Base-by-base conservation (phyloP, 192 early-diverging fungal genomes). In the Backusella luteola region DNA sequence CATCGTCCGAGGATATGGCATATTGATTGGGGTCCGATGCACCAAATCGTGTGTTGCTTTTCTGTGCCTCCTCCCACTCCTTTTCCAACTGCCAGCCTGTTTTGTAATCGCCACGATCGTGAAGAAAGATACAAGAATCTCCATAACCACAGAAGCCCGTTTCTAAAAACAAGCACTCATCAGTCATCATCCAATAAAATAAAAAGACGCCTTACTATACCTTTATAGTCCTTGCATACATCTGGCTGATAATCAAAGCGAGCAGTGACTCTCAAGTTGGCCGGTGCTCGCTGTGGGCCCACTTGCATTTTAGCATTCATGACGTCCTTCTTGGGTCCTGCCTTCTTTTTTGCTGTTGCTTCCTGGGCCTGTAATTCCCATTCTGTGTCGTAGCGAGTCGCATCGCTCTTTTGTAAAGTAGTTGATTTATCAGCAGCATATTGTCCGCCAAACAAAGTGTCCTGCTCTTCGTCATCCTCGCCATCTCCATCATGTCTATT, bases 221-320 rank as follows among this genome's bases (percentile, higher is more conserved):
- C 85, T 86, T 98, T 98, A 86, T 98, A 99, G 86, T 99, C 98
- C 84, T 99, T 99, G 88, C 98, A 99, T 34, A 99, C 89, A 75
- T 96, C 96, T 29, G 96, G 96, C 82, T 98, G 95, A 81, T 98
- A 99, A 84, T 99, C 98, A 76, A 99, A 94, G 35, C 94, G 89
- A 56, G 87, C 87, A 26, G 92, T 91, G 5, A 96, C 91, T 72
- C 95, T 89, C 34, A 96, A 88, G 77, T 94, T 91, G 12, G 90
- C 83, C 9, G 89, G 85, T 1, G 89, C 93, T 49, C 86, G 69
- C 53, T 94, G 87, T 7, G 95, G 95, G 19, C 95, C 95, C 8
- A 93, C 89, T 59, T 91, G 68, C 83, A 82, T 90, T 34, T 79
- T 83, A 6, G 67, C 44, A 72, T 85, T 81, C 35, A 34, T 69